Evolutionary conservation across 163 green algal species (phyloP), one percentile per base, ranked within the genome.

Genomic region (Coccomyxa subellipsoidea): DNA sequence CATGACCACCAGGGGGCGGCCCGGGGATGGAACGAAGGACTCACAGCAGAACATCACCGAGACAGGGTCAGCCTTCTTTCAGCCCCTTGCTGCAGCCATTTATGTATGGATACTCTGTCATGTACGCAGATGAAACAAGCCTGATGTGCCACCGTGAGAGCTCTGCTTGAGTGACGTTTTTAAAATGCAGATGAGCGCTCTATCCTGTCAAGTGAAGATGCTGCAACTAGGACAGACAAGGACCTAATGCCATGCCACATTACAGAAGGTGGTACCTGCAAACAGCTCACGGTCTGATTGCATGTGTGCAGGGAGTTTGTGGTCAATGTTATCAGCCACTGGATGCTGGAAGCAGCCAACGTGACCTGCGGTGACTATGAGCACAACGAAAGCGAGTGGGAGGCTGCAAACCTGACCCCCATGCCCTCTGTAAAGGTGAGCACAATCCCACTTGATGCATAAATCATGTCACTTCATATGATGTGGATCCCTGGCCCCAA

Each of bases 311-410:
- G 66, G 66, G 66, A 73, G 66, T 73, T 73, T 73, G 66, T 73
- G 66, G 66, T 73, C 29, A 73, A 73, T 23, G 32, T 73, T 34
- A 36, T 73, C n/a, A 73, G 66, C n/a, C 66, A 73, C n/a, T 73
- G 66, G 66, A 73, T 73, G 66, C 66, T 73, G 1, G 66, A 73
- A 73, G 66, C 66, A 36, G 66, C 66, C 66, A 73, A 73, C 8
- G 7, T 7, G 32, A 73, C 66, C 21, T 73, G 66, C 66, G 66
- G 66, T n/a, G 66, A 73, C 66, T 73, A 34, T 34, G 29, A 18
- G 1, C 66, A 73, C 66, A 34, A 73, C 4, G 66, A 36, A 4
- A 73, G 66, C 32, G 66, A 73, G 66, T 73, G 66, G 66, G 66
- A 73, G 66, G n/a, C 27, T 12, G 27, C 66, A 18, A 73, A 32